Evolutionary conservation across 2,329 filamentous ascomycete species (phyloP).

Genomic region (Coniella lustricola): DNA sequence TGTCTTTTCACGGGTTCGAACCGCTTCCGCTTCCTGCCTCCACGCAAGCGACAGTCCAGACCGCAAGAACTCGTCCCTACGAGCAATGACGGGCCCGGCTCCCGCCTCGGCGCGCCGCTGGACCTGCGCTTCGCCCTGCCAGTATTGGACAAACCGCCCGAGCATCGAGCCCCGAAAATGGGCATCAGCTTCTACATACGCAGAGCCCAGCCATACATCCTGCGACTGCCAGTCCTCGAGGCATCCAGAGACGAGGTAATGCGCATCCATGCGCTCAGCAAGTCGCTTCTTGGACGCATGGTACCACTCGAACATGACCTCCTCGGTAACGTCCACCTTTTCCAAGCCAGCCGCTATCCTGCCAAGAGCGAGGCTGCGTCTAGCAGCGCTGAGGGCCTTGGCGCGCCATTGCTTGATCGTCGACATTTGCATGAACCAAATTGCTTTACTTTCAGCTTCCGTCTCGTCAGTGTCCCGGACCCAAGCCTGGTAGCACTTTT

Average conservation of each 20-base stretch:
- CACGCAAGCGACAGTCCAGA: constrained; percentile 13
- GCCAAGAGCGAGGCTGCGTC: constrained; percentile 18
- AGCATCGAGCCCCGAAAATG: constrained; percentile 13
- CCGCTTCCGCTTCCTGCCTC: constrained; percentile 12
- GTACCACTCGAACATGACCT: constrained; percentile 26
- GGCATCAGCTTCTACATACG: constrained; percentile 11
- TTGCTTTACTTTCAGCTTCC: constrained; percentile 48
- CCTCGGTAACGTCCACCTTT: constrained; percentile 23
- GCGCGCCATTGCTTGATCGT: constrained; percentile 24
- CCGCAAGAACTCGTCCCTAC: constrained; percentile 15
- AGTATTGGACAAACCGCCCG: constrained; percentile 10
- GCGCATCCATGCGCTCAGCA: constrained; percentile 19
- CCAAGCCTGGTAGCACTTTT: constrained; percentile 64
- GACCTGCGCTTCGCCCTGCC: constrained; percentile 8
- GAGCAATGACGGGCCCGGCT: constrained; percentile 13
- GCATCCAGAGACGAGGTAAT: constrained; percentile 10
- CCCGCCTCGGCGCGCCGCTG: constrained; percentile 14
- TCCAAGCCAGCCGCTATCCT: constrained; percentile 24
- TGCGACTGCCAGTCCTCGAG: constrained; percentile 20
- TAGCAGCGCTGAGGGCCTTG: constrained; percentile 15
- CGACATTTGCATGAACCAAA: constrained; percentile 25
- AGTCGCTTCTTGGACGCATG: constrained; percentile 20
- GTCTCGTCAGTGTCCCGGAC: constrained; percentile 40
- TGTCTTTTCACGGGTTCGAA: constrained; percentile 7
- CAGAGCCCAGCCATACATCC: constrained; percentile 9